Percentiles rank a stretch among this genome's conserved stretches.
phyloP scores from a whole-genome alignment of 352 stramenopile species.

The Globisporangium paroecandrum region DNA sequence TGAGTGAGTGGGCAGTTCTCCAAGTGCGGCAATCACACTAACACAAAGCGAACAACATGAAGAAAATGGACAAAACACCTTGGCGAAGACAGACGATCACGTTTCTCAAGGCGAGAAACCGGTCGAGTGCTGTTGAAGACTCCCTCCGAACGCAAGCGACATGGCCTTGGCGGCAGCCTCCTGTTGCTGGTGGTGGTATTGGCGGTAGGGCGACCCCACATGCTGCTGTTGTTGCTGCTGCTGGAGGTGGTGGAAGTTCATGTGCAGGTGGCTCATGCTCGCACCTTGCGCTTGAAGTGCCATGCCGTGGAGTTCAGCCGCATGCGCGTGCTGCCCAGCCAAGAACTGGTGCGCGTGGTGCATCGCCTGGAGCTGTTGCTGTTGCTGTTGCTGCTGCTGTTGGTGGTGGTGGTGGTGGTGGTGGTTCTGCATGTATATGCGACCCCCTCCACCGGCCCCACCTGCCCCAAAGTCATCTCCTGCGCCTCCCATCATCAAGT shows the following conservation, averaged over 20 bases:
- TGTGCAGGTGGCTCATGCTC: conserved; percentile 9
- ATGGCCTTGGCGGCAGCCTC: conserved; percentile 10
- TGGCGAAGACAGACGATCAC: background rate
- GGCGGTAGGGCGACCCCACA: conserved; percentile 18
- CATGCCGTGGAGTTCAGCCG: background rate
- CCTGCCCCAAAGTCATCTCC: background rate
- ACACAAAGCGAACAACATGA: background rate
- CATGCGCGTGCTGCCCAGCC: conserved; percentile 6
- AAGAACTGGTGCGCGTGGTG: conserved; percentile 21
- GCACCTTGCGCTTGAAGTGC: background rate
- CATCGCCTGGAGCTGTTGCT: conserved; percentile 19
- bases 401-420: conserved; percentile 18
- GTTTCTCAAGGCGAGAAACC: conserved; percentile 3
- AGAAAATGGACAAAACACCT: background rate
- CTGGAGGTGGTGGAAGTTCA: conserved; percentile 8
- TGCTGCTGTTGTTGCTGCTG: conserved; percentile 11
- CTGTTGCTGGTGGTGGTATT: conserved; percentile 24
- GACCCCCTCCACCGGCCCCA: background rate
- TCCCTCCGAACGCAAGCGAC: background rate
- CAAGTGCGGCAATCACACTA: background rate
- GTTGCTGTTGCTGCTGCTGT: conserved; percentile 11
- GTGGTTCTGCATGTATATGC: conserved; percentile 16
- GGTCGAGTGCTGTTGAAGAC: background rate
- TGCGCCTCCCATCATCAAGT: conserved; percentile 19
- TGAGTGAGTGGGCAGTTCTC: background rate